Percentiles rank a stretch among this genome's conserved stretches.
Evolutionary conservation across 495 filamentous ascomycete species (phyloP).

Genomic region (Trichoderma parareesei): DNA sequence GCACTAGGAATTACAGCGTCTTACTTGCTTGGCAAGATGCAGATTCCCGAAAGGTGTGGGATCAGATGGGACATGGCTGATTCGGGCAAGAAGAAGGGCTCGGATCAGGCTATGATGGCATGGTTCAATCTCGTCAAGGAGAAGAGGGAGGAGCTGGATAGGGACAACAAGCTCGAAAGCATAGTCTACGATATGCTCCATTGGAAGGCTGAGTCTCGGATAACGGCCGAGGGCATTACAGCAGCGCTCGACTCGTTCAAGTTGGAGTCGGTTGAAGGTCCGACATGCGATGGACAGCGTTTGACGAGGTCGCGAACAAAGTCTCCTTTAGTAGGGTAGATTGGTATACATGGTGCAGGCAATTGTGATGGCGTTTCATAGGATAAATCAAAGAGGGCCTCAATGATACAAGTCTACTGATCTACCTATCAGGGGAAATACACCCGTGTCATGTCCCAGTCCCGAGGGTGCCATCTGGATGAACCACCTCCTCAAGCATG

Average conservation of each 20-base stretch:
- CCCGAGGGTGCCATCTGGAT: too few relatives aligned
- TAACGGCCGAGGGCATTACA: not conserved
- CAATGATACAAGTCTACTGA: too few relatives aligned
- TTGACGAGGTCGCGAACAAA: too few relatives aligned
- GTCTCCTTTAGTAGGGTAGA: too few relatives aligned
- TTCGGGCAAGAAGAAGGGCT: not conserved
- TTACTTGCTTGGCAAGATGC: constrained; percentile 8
- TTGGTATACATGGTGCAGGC: too few relatives aligned
- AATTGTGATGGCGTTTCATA: too few relatives aligned
- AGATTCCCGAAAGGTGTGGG: not conserved
- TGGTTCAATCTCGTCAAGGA: not conserved
- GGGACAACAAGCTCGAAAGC: not conserved
- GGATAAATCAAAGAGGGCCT: too few relatives aligned
- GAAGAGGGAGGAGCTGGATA: not conserved
- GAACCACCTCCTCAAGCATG: too few relatives aligned
- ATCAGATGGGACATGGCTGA: not conserved
- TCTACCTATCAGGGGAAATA: too few relatives aligned
- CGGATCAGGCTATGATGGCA: not conserved
- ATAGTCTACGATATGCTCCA: not conserved
- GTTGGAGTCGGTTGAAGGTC: not conserved
- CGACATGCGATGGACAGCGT: too few relatives aligned
- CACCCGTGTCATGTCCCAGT: too few relatives aligned
- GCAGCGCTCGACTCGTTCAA: not conserved
- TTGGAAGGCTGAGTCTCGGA: not conserved
- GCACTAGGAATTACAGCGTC: constrained; percentile 9